These are phyloP conservation scores for Corchorus olitorius DNA, from an alignment of 345 rosid genomes.

Conservation along the genomic window DNA sequence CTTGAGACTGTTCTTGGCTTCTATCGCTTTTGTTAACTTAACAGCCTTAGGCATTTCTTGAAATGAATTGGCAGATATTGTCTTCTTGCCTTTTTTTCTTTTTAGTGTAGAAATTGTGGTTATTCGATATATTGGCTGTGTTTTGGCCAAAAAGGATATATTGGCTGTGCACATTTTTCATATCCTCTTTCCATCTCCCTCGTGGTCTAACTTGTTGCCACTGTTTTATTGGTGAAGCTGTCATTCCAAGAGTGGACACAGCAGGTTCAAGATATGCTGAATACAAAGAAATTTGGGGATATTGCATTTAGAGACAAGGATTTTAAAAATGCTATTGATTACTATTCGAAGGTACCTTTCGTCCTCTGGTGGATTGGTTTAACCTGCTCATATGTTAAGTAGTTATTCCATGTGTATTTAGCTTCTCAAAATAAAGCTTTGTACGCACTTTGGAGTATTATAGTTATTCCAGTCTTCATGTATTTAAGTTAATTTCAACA, in stretches of 20 bases:
- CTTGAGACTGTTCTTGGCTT: not conserved
- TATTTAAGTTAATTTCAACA: not conserved
- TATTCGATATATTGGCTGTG: not conserved
- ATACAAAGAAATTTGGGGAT: slow-evolving; percentile 91
- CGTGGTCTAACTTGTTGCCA: slow-evolving; percentile 19
- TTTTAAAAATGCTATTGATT: slow-evolving; percentile 85
- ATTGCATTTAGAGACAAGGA: slow-evolving; percentile 92
- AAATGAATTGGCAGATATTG: not conserved
- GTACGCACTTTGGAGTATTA: not conserved
- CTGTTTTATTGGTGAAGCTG: slow-evolving; percentile 45
- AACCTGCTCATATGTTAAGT: not conserved
- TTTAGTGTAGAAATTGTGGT: not conserved
- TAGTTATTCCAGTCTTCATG: not conserved
- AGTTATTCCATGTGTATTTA: not conserved
- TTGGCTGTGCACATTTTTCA: not conserved
- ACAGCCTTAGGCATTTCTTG: not conserved
- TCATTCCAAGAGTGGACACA: slow-evolving; percentile 99
- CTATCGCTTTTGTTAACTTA: not conserved
- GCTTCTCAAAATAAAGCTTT: not conserved
- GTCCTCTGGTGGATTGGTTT: not conserved
- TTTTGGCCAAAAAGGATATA: too few species aligned
- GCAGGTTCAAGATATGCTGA: slow-evolving; percentile 95
- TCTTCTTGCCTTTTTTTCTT: not conserved
- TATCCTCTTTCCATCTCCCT: not conserved
- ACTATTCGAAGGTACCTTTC: slow-evolving; percentile 74